Evolutionary conservation across 2,329 filamentous ascomycete genomes (phyloP), one percentile per base, ranked within the genome.

Genomic region (Huntiella abstrusa): DNA sequence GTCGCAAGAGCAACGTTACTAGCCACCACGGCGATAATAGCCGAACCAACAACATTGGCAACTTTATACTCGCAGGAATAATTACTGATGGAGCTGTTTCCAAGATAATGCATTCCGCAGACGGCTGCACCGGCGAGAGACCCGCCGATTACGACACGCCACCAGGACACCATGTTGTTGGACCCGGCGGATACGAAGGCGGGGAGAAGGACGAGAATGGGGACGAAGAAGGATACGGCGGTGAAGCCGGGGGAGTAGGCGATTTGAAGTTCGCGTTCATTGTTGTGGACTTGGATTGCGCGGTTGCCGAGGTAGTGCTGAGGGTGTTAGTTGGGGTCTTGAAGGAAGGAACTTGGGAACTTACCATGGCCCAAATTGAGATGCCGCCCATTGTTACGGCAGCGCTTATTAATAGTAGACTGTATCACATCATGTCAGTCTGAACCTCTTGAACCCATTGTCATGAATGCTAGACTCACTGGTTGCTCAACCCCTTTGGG

Each of bases 51-150:
- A 12, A 92, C 70, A 55, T 76, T 75, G 16, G 61, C 62, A 11
- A 63, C 56, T 3, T 62, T 59, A 53, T 87, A 86, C 8, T 66
- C 61, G 54, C 82, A 78, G 3, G 58, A 61, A 56, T 91, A 93
- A 58, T 92, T 88, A 22, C 69, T 68, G 51, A 88, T 85, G 33
- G 83, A 84, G 32, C 80, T 73, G 57, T 92, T 86, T n/a, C 83
- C 83, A 13, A 88, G 66, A 55, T 91, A 92, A 59, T 92, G 83
- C 84, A 92, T 91, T 32, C 80, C 81, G 50, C 80, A 84, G 43
- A 91, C 78, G 16, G 83, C 78, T 4, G 76, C 66, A 11, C 85
- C 85, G 1, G 80, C 80, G 38, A 87, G 66, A 1, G 75, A 56
- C 5, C 84, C 83, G 6, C 80, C 79, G 4, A 73, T 56, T 5